Base-by-base conservation (phyloP, 73 alveolate species). In the Stentor coeruleus region DNA sequence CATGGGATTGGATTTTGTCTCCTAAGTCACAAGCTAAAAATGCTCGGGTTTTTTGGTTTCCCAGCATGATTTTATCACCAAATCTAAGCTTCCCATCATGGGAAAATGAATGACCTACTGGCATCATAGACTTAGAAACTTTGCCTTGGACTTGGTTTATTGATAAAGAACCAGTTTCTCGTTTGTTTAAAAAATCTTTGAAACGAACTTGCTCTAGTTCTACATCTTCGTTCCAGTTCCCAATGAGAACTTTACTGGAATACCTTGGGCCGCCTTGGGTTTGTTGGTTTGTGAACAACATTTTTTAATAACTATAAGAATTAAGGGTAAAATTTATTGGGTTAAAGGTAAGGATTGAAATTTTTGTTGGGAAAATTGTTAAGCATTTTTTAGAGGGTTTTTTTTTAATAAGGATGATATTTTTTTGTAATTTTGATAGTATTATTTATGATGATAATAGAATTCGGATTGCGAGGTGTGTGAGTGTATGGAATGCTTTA, bases 161-260 rank as follows among this genome's bases (percentile, higher is more conserved):
- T 35, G 85, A 89, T 15, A 90, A 87, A 60, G 38, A 39, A 33
- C 82, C 87, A 26, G 82, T 41, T 77, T 90, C 96, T 83, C 90
- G 86, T 77, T 77, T 84, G 74, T 87, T 87, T 86, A 90, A 58
- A 82, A 86, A 90, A 35, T 86, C 92, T 74, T 87, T 90, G 73
- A 87, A 66, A 2, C 83, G 83, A 0, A 81, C 55, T 39, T 92
- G 96, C 57, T 92, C 98, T 35, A 92, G 87, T 57, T 88, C 96
- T 91, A 91, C 87, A 75, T 93, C 98, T 85, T 93, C 98, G 58
- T 83, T 85, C 96, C 96, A 93, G 88, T 93, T 93, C 36, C 98
- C 98, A 39, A 93, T 87, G 66, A 87, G 89, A 59, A 94, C 85
- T 83, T 92, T 92, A 76, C 80, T 89, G 3, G 88, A 38, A 84